A percentile compares a stretch with the other conserved stretches of the same genome.
phyloP scores from a whole-genome alignment of 2,329 filamentous ascomycete species.

The Pezicula rhizophila region DNA sequence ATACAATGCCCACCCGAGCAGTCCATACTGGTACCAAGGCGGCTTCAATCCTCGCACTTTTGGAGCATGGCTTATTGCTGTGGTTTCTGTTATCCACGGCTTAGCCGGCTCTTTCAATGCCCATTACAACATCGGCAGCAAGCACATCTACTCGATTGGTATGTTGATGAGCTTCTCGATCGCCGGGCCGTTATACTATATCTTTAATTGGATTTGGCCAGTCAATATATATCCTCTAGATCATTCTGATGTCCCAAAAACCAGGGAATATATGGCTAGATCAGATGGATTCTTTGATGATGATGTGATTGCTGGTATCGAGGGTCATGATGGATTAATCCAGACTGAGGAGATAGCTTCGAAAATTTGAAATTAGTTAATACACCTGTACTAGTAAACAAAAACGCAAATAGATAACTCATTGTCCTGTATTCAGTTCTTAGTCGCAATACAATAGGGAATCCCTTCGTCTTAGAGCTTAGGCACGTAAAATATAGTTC shows the following conservation, averaged over 20 bases:
- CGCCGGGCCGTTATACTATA: conserved; percentile 2
- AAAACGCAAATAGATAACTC: too few species aligned
- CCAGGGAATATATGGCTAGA: conserved; percentile 1
- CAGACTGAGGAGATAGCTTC: background rate
- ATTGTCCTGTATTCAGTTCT: too few species aligned
- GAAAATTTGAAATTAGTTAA: background rate
- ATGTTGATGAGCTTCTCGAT: conserved; percentile 2
- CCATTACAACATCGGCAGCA: background rate
- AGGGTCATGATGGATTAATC: background rate
- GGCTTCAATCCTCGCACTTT: conserved; percentile 2
- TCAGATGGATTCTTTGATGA: conserved; percentile 2
- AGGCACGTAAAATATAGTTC: too few species aligned
- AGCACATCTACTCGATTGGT: conserved; percentile 1
- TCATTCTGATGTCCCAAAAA: background rate
- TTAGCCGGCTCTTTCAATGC: conserved; percentile 1
- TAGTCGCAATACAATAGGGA: too few species aligned
- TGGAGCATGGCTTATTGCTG: background rate
- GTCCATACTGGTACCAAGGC: conserved; percentile 1
- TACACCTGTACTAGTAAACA: too few species aligned
- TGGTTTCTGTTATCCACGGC: conserved; percentile 2
- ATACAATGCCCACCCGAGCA: background rate
- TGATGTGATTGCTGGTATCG: conserved; percentile 1
- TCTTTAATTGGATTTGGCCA: conserved; percentile 1
- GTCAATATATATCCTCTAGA: conserved; percentile 1
- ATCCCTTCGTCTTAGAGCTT: too few species aligned